Evolutionary conservation across 257 asterid genomes (phyloP), one percentile per base, ranked within the genome.

Genomic region (Nicotiana undulata): DNA sequence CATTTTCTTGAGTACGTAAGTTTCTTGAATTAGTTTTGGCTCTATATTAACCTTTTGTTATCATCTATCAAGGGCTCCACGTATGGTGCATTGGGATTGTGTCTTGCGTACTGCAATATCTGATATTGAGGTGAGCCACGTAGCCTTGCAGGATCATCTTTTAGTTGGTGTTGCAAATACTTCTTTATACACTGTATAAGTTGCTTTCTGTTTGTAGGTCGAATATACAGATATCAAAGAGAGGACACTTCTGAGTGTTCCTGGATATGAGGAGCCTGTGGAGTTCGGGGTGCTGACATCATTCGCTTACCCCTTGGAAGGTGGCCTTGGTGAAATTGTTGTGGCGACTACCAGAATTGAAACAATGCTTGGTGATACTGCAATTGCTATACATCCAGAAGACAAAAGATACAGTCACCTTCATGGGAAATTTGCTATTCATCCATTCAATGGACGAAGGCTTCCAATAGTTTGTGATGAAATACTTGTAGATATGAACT

Each of bases 291-390:
- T 96, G 85, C 87, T 96, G 87, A 91, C 97, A 9, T 96, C 96
- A 64, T 96, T 96, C 82, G 99, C 99, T 75, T 96, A 96, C 90
- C 97, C 97, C 80, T 81, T 96, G 86, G 98, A 94, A 89, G 96
- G 86, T 65, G 91, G 87, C 58, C 84, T 90, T 80, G 98, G 95
- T 52, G 99, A 96, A 88, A 88, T 96, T 87, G 90, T 96, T 77
- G 99, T 96, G 86, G 99, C 99, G 11, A 96, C 99, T 77, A 96
- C 99, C 7, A 90, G 98, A 75, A 89, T 93, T 82, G 99, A 96
- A 84, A 94, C 99, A 72, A 92, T 93, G 99, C 91, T 96, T 64
- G 99, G 99, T 61, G 99, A 93, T 84, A 90, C 99, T 65, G 99
- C 99, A 18, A 90, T 96, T 84, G 98, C 99, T 44, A 85, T 96